Evolutionary conservation across 495 filamentous ascomycete genomes (phyloP).

Genomic region (Aspergillus avenaceus): DNA sequence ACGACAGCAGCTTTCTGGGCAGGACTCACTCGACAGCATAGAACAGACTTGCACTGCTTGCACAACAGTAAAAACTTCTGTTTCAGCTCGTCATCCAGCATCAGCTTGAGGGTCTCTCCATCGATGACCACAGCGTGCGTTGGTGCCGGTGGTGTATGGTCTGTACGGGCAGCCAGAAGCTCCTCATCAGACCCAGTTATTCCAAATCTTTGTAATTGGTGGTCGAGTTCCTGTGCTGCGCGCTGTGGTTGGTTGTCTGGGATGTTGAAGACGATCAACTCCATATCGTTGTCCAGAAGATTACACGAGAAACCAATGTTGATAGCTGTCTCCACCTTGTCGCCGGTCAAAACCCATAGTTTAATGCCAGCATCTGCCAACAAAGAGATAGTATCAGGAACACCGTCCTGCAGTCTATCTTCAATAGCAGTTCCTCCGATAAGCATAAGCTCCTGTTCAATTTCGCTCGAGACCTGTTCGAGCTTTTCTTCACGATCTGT

Average conservation of each 20-base stretch:
- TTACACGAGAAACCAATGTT: slow-evolving; percentile 99
- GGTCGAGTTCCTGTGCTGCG: slow-evolving; percentile 68
- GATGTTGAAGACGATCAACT: slow-evolving; percentile 87
- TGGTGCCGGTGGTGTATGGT: slow-evolving; percentile 77
- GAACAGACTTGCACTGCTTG: slow-evolving; percentile 94
- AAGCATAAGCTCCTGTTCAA: slow-evolving; percentile 85
- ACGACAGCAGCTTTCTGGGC: slow-evolving; percentile 98
- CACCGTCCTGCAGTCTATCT: slow-evolving; percentile 94
- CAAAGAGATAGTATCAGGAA: slow-evolving; percentile 92
- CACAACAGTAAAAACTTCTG: slow-evolving; percentile 93
- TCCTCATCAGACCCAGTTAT: slow-evolving; percentile 88
- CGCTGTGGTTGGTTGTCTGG: slow-evolving; percentile 63
- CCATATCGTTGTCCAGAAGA: slow-evolving; percentile 95
- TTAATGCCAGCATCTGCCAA: slow-evolving; percentile 96
- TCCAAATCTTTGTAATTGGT: slow-evolving; percentile 64
- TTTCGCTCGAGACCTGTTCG: slow-evolving; percentile 81
- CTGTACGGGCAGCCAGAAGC: slow-evolving; percentile 68
- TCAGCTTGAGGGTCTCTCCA: slow-evolving; percentile 88
- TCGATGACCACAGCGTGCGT: slow-evolving; percentile 98
- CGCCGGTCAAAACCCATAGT: slow-evolving; percentile 98
- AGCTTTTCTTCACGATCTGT: slow-evolving; percentile 90
- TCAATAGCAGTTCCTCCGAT: slow-evolving; percentile 97
- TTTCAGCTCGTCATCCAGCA: slow-evolving; percentile 74
- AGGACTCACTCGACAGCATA: slow-evolving; percentile 97
- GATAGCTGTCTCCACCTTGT: slow-evolving; percentile 99